Percentiles rank a stretch among this genome's conserved stretches.
Conservation (phyloP, 345 rosid species). For the Acer saccharum region DNA sequence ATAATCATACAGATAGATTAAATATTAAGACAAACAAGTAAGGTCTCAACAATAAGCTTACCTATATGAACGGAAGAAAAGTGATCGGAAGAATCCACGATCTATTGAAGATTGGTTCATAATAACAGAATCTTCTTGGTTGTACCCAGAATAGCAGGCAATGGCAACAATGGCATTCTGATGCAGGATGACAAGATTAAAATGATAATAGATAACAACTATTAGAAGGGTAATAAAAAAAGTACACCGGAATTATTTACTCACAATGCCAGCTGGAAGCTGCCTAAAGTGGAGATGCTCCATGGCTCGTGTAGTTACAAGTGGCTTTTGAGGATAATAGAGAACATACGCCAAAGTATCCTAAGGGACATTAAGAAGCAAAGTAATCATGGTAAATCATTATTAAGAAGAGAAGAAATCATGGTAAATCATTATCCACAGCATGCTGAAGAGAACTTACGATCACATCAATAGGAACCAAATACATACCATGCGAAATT, state of each 20-base stretch:
- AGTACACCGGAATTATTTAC: slow-evolving; percentile 15
- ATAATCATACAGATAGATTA: neutral
- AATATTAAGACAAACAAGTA: slow-evolving; percentile 1
- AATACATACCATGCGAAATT: slow-evolving; percentile 81
- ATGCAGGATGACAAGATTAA: slow-evolving; percentile 15
- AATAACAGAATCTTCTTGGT: slow-evolving; percentile 99
- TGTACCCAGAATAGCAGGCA: slow-evolving; percentile 96
- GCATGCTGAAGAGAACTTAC: neutral
- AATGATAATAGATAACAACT: slow-evolving; percentile 4
- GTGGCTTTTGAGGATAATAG: slow-evolving; percentile 97
- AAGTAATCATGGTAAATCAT: neutral
- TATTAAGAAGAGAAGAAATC: neutral
- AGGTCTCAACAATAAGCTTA: slow-evolving; percentile 21
- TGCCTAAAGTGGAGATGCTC: slow-evolving; percentile 99
- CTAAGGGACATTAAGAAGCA: slow-evolving; percentile 37
- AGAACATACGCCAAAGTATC: slow-evolving; percentile 97
- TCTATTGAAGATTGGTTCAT: slow-evolving; percentile 98
- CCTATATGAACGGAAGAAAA: slow-evolving; percentile 96
- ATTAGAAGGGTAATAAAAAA: neutral
- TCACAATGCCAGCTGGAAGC: slow-evolving; percentile 99
- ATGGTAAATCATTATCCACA: neutral
- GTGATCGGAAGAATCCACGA: slow-evolving; percentile 94
- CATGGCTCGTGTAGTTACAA: slow-evolving; percentile 98
- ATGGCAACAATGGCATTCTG: slow-evolving; percentile 98
- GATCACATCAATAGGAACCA: neutral